Conservation (phyloP, 805 yeast species). For the Monosporozyma siamensis region DNA sequence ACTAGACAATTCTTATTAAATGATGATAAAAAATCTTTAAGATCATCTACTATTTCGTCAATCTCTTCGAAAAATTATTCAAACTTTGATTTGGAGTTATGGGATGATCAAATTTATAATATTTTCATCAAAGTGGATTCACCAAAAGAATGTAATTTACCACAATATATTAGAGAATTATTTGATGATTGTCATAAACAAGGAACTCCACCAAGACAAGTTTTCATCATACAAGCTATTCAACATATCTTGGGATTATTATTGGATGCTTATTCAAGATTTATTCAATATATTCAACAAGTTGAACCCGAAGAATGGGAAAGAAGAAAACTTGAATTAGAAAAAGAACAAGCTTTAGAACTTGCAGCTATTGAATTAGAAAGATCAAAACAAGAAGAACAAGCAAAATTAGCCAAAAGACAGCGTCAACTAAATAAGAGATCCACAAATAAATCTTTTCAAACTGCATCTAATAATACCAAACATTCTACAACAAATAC, state of each 20-base stretch:
- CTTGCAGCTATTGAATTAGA: neutral
- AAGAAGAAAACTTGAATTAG: neutral
- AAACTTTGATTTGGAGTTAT: slow-evolving; percentile 10
- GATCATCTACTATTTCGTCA: neutral
- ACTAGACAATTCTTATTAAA: slow-evolving; percentile 7
- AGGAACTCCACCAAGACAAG: slow-evolving; percentile 13
- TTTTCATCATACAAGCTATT: slow-evolving; percentile 17
- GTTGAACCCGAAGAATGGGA: neutral
- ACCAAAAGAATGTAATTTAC: slow-evolving; percentile 26
- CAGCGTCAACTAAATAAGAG: neutral
- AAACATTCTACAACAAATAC: neutral
- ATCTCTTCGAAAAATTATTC: neutral
- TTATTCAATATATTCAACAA: slow-evolving; percentile 4
- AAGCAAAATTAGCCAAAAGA: neutral
- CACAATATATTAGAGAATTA: slow-evolving; percentile 15
- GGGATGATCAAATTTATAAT: slow-evolving; percentile 20
- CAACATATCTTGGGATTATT: slow-evolving; percentile 20
- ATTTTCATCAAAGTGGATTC: slow-evolving; percentile 21
- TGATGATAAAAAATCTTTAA: slow-evolving; percentile 2
- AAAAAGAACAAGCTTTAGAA: neutral
- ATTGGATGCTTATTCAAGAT: slow-evolving; percentile 21
- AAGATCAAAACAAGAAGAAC: neutral
- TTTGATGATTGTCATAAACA: slow-evolving; percentile 15
- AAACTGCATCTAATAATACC: neutral
- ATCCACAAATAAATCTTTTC: neutral